Evolutionary conservation across 2,329 filamentous ascomycete genomes (phyloP).

Genomic region (Alternaria arborescens): DNA sequence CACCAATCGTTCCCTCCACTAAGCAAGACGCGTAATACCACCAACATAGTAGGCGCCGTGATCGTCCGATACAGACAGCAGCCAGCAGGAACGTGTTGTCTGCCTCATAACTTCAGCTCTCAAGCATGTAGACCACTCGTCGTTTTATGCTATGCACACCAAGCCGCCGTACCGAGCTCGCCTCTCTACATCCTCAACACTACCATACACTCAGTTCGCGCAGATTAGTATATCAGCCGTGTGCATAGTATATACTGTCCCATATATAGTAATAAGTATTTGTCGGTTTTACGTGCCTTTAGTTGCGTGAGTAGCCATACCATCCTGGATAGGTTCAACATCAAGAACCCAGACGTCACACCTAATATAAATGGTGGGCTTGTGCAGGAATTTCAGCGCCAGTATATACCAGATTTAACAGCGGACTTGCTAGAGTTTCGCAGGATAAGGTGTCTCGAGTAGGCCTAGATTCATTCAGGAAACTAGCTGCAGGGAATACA

Average conservation of each 20-base stretch:
- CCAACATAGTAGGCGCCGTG: conserved; percentile 9
- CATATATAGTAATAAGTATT: conserved; percentile 19
- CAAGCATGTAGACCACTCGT: conserved; percentile 19
- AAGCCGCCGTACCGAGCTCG: conserved; percentile 21
- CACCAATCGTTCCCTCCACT: conserved; percentile 10
- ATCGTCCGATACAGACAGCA: conserved; percentile 11
- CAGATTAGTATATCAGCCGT: conserved; percentile 7
- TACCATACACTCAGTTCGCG: conserved; percentile 17
- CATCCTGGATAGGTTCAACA: conserved; percentile 17
- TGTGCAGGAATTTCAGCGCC: conserved; percentile 19
- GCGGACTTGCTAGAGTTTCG: conserved; percentile 13
- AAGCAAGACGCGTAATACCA: conserved; percentile 13
- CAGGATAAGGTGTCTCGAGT: conserved; percentile 9
- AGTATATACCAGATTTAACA: conserved; percentile 14
- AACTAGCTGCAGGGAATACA: conserved; percentile 11
- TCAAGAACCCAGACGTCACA: conserved; percentile 15
- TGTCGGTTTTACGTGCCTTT: conserved; percentile 18
- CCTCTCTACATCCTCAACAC: conserved; percentile 21
- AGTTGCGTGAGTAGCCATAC: conserved; percentile 14
- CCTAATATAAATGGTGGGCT: conserved; percentile 17
- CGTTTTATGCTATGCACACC: conserved; percentile 16
- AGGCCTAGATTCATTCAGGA: conserved; percentile 15
- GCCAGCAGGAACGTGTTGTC: conserved; percentile 9
- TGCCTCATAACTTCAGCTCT: conserved; percentile 17
- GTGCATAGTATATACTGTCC: conserved; percentile 13